Conservation (phyloP, 805 yeast genomes). For the Metschnikowia vanudenii region DNA sequence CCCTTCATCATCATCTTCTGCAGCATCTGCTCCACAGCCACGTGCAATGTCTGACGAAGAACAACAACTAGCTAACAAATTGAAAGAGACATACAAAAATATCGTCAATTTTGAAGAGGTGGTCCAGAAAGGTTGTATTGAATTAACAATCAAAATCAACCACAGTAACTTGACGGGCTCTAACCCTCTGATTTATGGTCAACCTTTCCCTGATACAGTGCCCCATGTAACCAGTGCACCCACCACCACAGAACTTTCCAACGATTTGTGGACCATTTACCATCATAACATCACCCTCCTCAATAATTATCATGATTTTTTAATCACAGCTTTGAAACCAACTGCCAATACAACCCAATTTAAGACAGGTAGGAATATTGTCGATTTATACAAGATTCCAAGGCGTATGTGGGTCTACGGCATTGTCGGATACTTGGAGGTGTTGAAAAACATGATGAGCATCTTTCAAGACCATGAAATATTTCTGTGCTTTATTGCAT, state of each 20-base stretch:
- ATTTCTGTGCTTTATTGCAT: slow-evolving; percentile 69
- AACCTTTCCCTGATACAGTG: slow-evolving; percentile 13
- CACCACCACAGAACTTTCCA: slow-evolving; percentile 48
- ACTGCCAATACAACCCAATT: slow-evolving; percentile 48
- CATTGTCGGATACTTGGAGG: slow-evolving; percentile 75
- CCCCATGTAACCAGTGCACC: slow-evolving; percentile 21
- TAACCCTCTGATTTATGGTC: slow-evolving; percentile 30
- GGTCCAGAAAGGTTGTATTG: slow-evolving; percentile 67
- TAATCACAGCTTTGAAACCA: slow-evolving; percentile 69
- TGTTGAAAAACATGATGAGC: slow-evolving; percentile 68
- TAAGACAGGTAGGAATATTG: slow-evolving; percentile 73
- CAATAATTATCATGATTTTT: slow-evolving; percentile 70
- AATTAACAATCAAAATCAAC: slow-evolving; percentile 51
- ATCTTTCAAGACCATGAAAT: slow-evolving; percentile 76
- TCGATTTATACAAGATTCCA: slow-evolving; percentile 73
- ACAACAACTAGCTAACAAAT: slow-evolving; percentile 62
- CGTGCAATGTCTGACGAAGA: slow-evolving; percentile 55
- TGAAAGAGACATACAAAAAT: slow-evolving; percentile 71
- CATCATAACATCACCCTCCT: slow-evolving; percentile 63
- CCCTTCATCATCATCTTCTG: slow-evolving; percentile 5
- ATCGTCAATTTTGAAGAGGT: slow-evolving; percentile 67
- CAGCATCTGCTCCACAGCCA: slow-evolving; percentile 8
- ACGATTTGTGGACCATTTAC: slow-evolving; percentile 70
- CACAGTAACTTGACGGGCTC: slow-evolving; percentile 29
- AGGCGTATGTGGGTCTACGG: slow-evolving; percentile 86